These are phyloP conservation scores for Thuja plicata DNA, from an alignment of 83 land plant species.

Conservation along the genomic window DNA sequence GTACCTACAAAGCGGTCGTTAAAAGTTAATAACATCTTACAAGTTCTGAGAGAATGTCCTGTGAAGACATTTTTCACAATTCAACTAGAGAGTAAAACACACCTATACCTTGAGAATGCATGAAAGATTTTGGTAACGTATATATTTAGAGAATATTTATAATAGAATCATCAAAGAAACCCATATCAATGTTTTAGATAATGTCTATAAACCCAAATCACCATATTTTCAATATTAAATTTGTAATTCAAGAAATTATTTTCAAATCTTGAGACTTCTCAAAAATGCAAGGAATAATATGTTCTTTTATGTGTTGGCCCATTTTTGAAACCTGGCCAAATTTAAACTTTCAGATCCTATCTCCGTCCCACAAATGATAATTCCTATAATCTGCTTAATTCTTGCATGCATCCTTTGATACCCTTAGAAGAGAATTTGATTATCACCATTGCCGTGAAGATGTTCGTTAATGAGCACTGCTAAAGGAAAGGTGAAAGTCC, in stretches of 20 bases:
- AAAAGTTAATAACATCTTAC: not conserved
- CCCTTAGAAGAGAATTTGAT: too few species aligned
- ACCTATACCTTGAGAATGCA: not conserved
- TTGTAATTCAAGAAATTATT: not conserved
- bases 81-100: not conserved
- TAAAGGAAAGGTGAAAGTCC: too few species aligned
- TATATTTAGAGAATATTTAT: not conserved
- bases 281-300: not conserved
- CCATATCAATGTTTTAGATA: not conserved
- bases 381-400: too few species aligned
- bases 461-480: too few species aligned
- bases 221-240: not conserved
- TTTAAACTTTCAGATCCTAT: too few species aligned
- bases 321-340: too few species aligned
- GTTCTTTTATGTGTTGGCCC: too few species aligned
- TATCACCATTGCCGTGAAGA: too few species aligned
- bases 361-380: too few species aligned
- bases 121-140: not conserved
- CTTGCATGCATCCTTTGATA: too few species aligned
- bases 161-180: not conserved
- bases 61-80: not conserved
- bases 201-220: not conserved
- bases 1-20: slow-evolving; percentile 57
- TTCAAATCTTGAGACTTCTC: not conserved
- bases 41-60: not conserved